phyloP scores from a whole-genome alignment of 495 filamentous ascomycete species.

The Xylaria bambusicola region DNA sequence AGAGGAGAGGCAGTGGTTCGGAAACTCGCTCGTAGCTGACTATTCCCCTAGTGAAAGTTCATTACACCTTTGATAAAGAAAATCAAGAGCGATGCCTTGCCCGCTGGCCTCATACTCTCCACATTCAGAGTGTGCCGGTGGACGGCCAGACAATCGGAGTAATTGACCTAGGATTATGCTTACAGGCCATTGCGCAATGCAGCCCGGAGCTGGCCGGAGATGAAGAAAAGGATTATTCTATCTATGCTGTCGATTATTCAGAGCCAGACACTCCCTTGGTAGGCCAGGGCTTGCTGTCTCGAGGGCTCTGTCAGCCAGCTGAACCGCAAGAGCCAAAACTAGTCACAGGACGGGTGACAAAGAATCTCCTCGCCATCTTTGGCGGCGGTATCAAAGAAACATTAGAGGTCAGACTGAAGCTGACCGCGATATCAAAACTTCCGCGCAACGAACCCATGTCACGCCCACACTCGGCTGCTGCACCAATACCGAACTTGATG shows the following conservation, averaged over 20 bases:
- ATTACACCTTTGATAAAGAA: constrained; percentile 93
- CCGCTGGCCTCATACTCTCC: constrained; percentile 78
- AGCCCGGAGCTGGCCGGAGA: constrained; percentile 88
- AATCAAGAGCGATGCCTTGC: constrained; percentile 90
- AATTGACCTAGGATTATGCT: constrained; percentile 85
- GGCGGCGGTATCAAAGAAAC: constrained; percentile 83
- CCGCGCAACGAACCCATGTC: constrained; percentile 59
- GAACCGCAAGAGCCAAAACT: constrained; percentile 64
- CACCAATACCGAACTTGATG: constrained; percentile 23
- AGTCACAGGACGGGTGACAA: constrained; percentile 87
- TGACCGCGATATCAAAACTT: constrained; percentile 78
- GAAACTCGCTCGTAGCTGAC: constrained; percentile 25
- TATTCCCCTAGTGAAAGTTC: constrained; percentile 74
- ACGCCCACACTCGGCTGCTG: constrained; percentile 31
- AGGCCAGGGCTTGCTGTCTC: constrained; percentile 94
- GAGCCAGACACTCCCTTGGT: constrained; percentile 91
- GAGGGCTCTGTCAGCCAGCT: constrained; percentile 64
- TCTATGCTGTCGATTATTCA: constrained; percentile 96
- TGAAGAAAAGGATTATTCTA: constrained; percentile 86
- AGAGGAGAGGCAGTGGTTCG: constrained; percentile 13
- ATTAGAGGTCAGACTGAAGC: constrained; percentile 87
- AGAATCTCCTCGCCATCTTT: constrained; percentile 80
- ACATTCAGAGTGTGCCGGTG: constrained; percentile 75
- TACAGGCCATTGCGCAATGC: constrained; percentile 73
- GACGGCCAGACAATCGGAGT: constrained; percentile 82